Conservation (phyloP, 2,329 filamentous ascomycete species). For the Bisporella sp. region DNA sequence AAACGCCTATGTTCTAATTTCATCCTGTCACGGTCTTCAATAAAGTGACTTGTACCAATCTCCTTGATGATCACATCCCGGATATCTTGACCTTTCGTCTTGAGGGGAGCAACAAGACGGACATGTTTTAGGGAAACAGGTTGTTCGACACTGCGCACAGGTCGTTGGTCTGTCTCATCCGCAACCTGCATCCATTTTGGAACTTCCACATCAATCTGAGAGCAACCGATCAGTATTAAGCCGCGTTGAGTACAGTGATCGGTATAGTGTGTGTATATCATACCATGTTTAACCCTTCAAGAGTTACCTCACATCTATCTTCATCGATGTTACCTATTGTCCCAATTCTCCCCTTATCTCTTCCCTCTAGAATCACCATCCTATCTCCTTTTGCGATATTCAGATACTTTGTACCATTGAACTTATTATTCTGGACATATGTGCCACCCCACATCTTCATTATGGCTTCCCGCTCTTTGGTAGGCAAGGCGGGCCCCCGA, state of each 20-base stretch:
- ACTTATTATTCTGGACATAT: background rate
- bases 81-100: constrained; percentile 51
- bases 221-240: constrained; percentile 4
- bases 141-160: constrained; percentile 41
- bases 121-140: constrained; percentile 64
- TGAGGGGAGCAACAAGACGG: constrained; percentile 73
- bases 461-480: constrained; percentile 16
- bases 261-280: constrained; percentile 17
- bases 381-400: constrained; percentile 66
- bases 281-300: constrained; percentile 61
- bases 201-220: constrained; percentile 34
- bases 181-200: constrained; percentile 33
- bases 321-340: constrained; percentile 51
- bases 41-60: constrained; percentile 45
- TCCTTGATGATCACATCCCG: constrained; percentile 75
- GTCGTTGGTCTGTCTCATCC: constrained; percentile 30
- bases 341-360: constrained; percentile 78
- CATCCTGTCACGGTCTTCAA: constrained; percentile 40
- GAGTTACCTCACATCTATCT: constrained; percentile 48
- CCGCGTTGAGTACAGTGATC: background rate
- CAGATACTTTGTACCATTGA: constrained; percentile 36
- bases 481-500: constrained; percentile 21
- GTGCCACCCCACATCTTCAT: constrained; percentile 27
- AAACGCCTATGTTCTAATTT: constrained; percentile 47
- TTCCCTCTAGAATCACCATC: constrained; percentile 72